Evolutionary conservation across 2,329 filamentous ascomycete genomes (phyloP), one percentile per base, ranked within the genome.

Genomic region (Colletotrichum tropicicola): DNA sequence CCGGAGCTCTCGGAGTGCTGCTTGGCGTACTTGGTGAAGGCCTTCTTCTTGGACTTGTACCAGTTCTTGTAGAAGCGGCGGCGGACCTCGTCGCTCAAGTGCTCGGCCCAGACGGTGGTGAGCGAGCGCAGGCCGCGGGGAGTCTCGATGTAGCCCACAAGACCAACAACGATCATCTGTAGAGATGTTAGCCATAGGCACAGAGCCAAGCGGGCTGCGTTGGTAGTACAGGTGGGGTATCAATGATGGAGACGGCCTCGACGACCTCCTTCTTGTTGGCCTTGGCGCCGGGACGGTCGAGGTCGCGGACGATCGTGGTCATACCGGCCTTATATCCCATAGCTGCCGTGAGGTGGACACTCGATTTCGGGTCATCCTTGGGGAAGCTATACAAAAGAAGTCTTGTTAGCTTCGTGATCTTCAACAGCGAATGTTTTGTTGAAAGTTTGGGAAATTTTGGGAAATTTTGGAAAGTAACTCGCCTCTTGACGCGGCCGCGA

Each of bases 11-110:
- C 95, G 71, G 95, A 94, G 91, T 98, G 93, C 91, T 97, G 95
- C 93, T 98, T 99, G 88, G 96, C 93, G 87, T 99, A 99, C 89
- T 97, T 98, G 89, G 96, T 99, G 89, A 99, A 99, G 70, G 96
- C 96, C 95, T 99, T 99, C 93, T 98, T 98, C 94, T 99, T 99
- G 90, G 91, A 94, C 92, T 97, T 97, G 92, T 99, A 99, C 96
- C 96, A 99, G 92, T 99, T 99, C 94, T 98, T 98, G 93, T 99
- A 99, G 93, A 99, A 99, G 82, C 96, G 93, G 79, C 96, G 93
- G 92, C 97, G 97, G 84, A 99, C 82, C 87, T 98, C 96, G 84
- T 99, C 96, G 85, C 92, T 93, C 84, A 99, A 85, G 84, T 99
- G 96, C 91, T 98, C 96, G 80, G 96, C 96, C 96, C 96, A 99